Evolutionary conservation across 2,329 filamentous ascomycete genomes (phyloP), one percentile per base, ranked within the genome.

Genomic region (Amauroascus verrucosus): DNA sequence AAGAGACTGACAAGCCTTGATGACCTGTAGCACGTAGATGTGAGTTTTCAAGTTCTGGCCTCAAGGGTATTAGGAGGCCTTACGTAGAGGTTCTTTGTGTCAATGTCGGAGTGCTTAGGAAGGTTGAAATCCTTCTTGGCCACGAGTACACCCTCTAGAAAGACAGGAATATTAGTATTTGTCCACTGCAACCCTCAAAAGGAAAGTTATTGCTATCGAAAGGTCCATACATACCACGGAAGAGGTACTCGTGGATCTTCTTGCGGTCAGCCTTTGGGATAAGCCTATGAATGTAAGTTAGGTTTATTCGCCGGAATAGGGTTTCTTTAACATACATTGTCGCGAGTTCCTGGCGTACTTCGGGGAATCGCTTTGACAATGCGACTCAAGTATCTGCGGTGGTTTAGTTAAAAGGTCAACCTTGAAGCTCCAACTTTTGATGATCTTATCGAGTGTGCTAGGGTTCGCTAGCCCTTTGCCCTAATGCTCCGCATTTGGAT

Each of bases 191-290:
- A 30, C 26, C 18, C 44, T 37, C 46, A 46, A 47, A 56, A 11
- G 24, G 30, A 38, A 38, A 18, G 16, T 4, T 20, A 20, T 6
- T 13, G 46, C n/a, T 26, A 16, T 41, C 18, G 22, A 41, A 38
- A 16, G 35, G 38, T n/a, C 13, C 18, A 20, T 61, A 70, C 72
- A 69, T 71, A 89, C 86, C 87, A 70, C 86, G 85, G 85, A 95
- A 95, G 83, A 98, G 88, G 86, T 91, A 95, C 86, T 91, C 91
- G 84, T 98, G 93, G 80, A 98, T 97, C 86, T 89, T 88, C 88
- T 98, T 98, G 81, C 94, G 90, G 81, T 98, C 93, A 77, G 88
- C 86, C 86, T 97, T 97, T 76, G 93, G 93, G 77, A 98, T 98
- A 82, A 98, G 86, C 93, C 86, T 90, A 65, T 11, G 16, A 51